A percentile compares a stretch with the other conserved stretches of the same genome.
phyloP scores from a whole-genome alignment of 106 monocot genomes.

The Ottelia alismoides region DNA sequence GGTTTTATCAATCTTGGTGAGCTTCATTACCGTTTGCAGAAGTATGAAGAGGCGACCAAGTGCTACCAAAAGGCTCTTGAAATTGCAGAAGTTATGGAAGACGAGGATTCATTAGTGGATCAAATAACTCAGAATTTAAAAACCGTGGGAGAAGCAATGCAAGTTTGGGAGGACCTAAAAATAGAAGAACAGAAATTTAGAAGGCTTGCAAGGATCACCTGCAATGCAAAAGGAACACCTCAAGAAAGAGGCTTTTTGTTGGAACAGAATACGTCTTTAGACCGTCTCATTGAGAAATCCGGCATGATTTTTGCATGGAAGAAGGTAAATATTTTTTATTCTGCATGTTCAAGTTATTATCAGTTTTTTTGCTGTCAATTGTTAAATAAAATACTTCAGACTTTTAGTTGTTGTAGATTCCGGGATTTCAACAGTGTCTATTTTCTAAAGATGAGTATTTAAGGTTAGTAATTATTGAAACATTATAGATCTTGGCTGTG shows the following conservation, averaged over 20 bases:
- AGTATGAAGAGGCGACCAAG: constrained; percentile 67
- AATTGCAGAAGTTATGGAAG: constrained; percentile 57
- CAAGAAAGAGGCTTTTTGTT: constrained; percentile 64
- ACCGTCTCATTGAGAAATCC: constrained; percentile 60
- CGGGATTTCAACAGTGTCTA: too few species aligned
- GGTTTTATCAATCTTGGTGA: constrained; percentile 92
- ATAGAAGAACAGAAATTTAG: constrained; percentile 74
- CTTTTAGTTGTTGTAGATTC: too few species aligned
- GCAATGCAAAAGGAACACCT: constrained; percentile 47
- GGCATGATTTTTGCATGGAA: constrained; percentile 64
- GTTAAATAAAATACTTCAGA: too few species aligned
- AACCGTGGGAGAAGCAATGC: constrained; percentile 54
- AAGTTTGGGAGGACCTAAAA: constrained; percentile 48
- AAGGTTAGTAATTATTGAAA: too few species aligned
- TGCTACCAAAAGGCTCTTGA: constrained; percentile 78
- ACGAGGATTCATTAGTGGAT: constrained; percentile 68
- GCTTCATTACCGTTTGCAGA: constrained; percentile 60
- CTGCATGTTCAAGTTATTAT: too few species aligned
- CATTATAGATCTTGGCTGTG: too few species aligned
- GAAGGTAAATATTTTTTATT: constrained; percentile 53
- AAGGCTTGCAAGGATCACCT: constrained; percentile 44
- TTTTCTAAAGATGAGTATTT: too few species aligned
- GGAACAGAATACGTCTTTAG: constrained; percentile 49
- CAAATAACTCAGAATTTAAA: constrained; percentile 67
- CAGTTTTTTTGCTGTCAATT: too few species aligned